These are phyloP conservation scores for Neurospora sp. DNA, from an alignment of 495 filamentous ascomycete genomes.

Conservation along the genomic window DNA sequence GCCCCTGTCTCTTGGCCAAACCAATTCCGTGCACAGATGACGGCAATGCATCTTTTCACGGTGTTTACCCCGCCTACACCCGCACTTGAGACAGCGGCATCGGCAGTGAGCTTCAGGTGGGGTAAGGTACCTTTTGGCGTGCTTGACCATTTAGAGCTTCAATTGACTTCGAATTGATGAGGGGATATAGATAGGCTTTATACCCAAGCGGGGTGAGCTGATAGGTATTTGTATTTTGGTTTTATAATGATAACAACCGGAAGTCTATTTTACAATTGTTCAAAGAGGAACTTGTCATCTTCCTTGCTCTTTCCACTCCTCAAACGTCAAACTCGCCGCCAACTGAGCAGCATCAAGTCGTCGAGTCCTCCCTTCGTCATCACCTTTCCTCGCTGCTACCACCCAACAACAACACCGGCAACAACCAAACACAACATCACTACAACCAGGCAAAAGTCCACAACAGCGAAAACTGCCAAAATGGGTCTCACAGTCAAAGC, in stretches of 20 bases:
- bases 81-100: not conserved
- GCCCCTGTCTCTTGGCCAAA: not conserved
- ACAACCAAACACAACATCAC: not conserved
- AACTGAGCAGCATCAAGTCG: not conserved
- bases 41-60: not conserved
- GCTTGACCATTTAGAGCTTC: not conserved
- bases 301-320: not conserved
- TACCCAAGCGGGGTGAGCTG: not conserved
- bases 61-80: not conserved
- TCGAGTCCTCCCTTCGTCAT: not conserved
- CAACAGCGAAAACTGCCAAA: constrained; percentile 6
- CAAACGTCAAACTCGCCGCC: not conserved
- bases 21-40: not conserved
- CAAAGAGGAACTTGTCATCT: not conserved
- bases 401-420: not conserved
- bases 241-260: not conserved
- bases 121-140: not conserved
- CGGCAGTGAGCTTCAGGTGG: not conserved
- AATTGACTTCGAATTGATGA: not conserved
- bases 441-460: not conserved
- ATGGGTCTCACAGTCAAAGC: constrained; percentile 84
- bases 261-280: not conserved
- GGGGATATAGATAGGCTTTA: not conserved
- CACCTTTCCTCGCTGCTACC: not conserved
- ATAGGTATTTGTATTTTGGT: not conserved